Conservation (phyloP, 176 grass and related monocot genomes). For the Aegilops bicornis region DNA sequence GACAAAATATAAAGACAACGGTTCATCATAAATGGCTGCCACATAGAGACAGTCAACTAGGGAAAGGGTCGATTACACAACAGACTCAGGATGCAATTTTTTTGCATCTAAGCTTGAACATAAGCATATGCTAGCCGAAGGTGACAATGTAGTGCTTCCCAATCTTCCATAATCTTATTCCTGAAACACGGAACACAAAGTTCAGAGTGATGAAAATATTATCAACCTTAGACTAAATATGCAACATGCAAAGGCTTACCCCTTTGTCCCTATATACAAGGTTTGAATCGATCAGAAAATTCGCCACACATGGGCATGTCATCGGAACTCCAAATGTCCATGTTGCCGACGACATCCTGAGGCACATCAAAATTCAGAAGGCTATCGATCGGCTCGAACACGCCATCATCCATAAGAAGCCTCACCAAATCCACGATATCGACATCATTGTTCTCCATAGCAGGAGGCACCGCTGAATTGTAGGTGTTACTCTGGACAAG, state of each 20-base stretch:
- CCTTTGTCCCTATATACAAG: conserved; percentile 38
- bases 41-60: conserved; percentile 18
- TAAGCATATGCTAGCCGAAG: conserved; percentile 34
- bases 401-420: conserved; percentile 44
- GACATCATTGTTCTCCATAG: conserved; percentile 30
- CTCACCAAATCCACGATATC: conserved; percentile 60
- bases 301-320: conserved; percentile 37
- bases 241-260: conserved; percentile 8
- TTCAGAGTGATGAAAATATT: not conserved
- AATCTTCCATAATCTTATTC: conserved; percentile 42
- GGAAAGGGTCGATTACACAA: conserved; percentile 2
- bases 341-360: conserved; percentile 41
- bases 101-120: conserved; percentile 36
- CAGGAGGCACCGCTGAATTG: conserved; percentile 3
- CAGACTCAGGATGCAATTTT: conserved; percentile 43
- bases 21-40: conserved; percentile 23
- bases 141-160: conserved; percentile 36
- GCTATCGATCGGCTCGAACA: conserved; percentile 46
- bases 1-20: not conserved
- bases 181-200: conserved; percentile 13
- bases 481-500: not conserved
- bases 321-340: conserved; percentile 81
- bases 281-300: conserved; percentile 28
- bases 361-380: conserved; percentile 44
- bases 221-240: not conserved